Percentiles rank a stretch among this genome's conserved stretches.
These are phyloP conservation scores for Ambrosia hybrid DNA, from an alignment of 140 eudicot genomes.

Conservation along the genomic window DNA sequence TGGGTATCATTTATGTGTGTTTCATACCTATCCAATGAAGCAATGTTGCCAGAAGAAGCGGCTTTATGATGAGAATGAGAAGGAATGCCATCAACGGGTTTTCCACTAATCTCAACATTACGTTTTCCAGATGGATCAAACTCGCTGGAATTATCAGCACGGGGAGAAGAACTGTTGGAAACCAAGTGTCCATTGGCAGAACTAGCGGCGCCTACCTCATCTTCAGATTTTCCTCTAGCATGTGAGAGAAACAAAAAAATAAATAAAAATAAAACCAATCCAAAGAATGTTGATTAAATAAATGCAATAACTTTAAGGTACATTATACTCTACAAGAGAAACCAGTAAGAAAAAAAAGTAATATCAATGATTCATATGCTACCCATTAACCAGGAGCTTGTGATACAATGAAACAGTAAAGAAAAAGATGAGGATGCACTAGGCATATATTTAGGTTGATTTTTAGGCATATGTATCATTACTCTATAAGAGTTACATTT, in stretches of 20 bases:
- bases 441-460: neutral
- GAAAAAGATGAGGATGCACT: neutral
- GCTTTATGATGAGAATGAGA: conserved; percentile 44
- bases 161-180: conserved; percentile 50
- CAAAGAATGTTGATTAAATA: neutral
- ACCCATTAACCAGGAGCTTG: neutral
- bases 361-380: neutral
- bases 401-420: neutral
- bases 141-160: conserved; percentile 20
- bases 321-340: neutral
- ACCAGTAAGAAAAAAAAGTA: neutral
- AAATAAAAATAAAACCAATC: neutral
- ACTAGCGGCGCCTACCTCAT: conserved; percentile 49
- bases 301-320: conserved; percentile 9
- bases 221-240: conserved; percentile 58
- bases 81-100: conserved; percentile 39
- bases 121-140: too few species aligned
- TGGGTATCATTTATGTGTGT: neutral
- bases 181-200: conserved; percentile 45
- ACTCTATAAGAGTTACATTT: too few species aligned
- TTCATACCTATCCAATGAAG: conserved; percentile 36
- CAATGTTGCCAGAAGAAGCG: conserved; percentile 38
- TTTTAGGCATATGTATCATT: neutral
- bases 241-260: conserved; percentile 17
- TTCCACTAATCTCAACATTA: conserved; percentile 40